Conservation (phyloP, 257 asterid species). For the Salvia rosmarinus region DNA sequence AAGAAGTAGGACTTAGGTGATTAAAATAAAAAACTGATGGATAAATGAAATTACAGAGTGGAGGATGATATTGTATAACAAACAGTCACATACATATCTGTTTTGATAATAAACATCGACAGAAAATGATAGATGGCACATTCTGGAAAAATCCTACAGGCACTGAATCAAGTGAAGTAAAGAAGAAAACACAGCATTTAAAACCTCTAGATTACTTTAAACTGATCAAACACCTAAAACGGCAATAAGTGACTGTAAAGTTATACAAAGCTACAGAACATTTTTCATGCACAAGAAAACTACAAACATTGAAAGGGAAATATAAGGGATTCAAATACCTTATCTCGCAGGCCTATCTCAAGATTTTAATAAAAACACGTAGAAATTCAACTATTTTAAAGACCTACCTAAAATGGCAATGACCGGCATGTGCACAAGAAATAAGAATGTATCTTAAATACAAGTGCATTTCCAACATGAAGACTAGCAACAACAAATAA, state of each 20-base stretch:
- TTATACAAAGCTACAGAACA: neutral
- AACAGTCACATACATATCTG: neutral
- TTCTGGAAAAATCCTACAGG: neutral
- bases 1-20: constrained; percentile 4
- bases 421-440: constrained; percentile 5
- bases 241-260: neutral
- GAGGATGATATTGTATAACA: neutral
- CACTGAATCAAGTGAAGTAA: constrained; percentile 8
- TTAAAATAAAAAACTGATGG: neutral
- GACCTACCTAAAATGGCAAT: neutral
- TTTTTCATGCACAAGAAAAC: constrained; percentile 12
- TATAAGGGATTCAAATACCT: neutral
- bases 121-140: neutral
- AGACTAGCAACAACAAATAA: neutral
- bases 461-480: neutral
- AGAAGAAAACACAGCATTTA: neutral
- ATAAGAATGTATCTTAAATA: neutral
- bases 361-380: neutral
- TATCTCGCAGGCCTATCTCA: neutral
- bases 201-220: constrained; percentile 7
- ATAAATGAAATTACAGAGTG: neutral
- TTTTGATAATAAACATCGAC: neutral
- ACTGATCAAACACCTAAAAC: neutral
- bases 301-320: constrained; percentile 1
- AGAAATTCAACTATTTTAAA: neutral